A percentile compares a stretch with the other conserved stretches of the same genome.
These are phyloP conservation scores for Linnemannia schmuckeri DNA, from an alignment of 192 early-diverging fungal species.

Conservation along the genomic window DNA sequence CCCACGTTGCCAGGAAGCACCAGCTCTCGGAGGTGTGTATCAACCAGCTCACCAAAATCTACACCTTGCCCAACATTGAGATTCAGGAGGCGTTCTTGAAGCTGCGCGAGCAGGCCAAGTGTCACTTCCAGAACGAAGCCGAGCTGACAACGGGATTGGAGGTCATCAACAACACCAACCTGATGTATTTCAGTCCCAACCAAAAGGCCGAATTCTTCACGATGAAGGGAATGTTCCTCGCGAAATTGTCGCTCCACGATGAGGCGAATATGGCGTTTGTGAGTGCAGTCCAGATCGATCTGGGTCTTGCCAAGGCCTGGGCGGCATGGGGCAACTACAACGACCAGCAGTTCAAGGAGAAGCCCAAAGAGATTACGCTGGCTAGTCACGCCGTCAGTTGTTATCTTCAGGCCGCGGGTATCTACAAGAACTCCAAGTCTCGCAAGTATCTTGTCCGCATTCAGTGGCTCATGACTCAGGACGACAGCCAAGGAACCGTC, in stretches of 20 bases:
- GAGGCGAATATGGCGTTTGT: slow-evolving; percentile 94
- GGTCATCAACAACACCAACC: slow-evolving; percentile 99
- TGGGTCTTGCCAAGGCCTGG: slow-evolving; percentile 94
- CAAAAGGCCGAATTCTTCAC: slow-evolving; percentile 99
- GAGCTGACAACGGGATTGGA: slow-evolving; percentile 95
- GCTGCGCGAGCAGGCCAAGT: slow-evolving; percentile 97
- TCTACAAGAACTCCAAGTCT: slow-evolving; percentile 88
- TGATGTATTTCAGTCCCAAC: slow-evolving; percentile 90
- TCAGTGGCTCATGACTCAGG: slow-evolving; percentile 94
- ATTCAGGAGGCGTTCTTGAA: slow-evolving; percentile 99
- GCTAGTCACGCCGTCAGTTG: slow-evolving; percentile 94
- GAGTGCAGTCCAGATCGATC: slow-evolving; percentile 90
- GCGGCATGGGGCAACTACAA: slow-evolving; percentile 97
- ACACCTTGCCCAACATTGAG: slow-evolving; percentile 99
- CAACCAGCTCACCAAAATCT: slow-evolving; percentile 93
- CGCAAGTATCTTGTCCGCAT: slow-evolving; percentile 93
- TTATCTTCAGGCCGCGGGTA: slow-evolving; percentile 94
- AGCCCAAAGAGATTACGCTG: slow-evolving; percentile 83
- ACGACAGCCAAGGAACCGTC: slow-evolving; percentile 82
- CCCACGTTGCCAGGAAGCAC: slow-evolving; percentile 96
- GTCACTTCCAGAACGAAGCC: slow-evolving; percentile 89
- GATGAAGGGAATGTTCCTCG: slow-evolving; percentile 94
- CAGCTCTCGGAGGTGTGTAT: slow-evolving; percentile 96
- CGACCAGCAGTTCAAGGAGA: slow-evolving; percentile 90
- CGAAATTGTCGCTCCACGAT: slow-evolving; percentile 85